phyloP scores from a whole-genome alignment of 2,329 filamentous ascomycete species.

The Sporothrix inflata region DNA sequence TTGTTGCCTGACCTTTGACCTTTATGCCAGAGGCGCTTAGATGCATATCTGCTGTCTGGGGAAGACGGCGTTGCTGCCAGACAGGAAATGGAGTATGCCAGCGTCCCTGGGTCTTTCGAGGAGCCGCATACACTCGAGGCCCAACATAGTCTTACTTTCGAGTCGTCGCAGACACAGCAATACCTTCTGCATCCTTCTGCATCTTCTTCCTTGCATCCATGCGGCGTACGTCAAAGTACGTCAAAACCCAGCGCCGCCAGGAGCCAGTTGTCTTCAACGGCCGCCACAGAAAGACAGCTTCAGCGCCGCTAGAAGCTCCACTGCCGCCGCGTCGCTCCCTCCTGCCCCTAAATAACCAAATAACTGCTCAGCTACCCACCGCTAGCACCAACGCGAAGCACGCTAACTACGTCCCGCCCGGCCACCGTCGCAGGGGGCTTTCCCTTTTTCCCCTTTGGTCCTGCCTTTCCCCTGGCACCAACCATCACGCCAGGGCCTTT shows the following conservation, averaged over 20 bases:
- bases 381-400: slow-evolving; percentile 23
- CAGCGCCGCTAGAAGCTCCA: slow-evolving; percentile 27
- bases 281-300: slow-evolving; percentile 11
- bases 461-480: slow-evolving; percentile 14
- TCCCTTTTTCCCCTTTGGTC: background rate
- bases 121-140: background rate
- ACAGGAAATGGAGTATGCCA: too few relatives aligned
- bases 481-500: background rate
- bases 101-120: background rate
- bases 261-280: slow-evolving; percentile 26
- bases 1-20: slow-evolving; percentile 9
- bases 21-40: background rate
- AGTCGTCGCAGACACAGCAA: background rate
- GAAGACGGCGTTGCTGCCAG: background rate
- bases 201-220: background rate
- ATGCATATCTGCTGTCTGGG: background rate
- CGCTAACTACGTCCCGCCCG: slow-evolving; percentile 30
- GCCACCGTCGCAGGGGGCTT: slow-evolving; percentile 14
- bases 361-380: slow-evolving; percentile 15
- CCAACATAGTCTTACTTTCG: background rate
- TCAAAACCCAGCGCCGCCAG: background rate
- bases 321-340: slow-evolving; percentile 7
- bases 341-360: background rate
- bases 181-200: background rate
- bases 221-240: background rate